Conservation (phyloP, 148 eudicot species). For the Chenopodium berlandieri region DNA sequence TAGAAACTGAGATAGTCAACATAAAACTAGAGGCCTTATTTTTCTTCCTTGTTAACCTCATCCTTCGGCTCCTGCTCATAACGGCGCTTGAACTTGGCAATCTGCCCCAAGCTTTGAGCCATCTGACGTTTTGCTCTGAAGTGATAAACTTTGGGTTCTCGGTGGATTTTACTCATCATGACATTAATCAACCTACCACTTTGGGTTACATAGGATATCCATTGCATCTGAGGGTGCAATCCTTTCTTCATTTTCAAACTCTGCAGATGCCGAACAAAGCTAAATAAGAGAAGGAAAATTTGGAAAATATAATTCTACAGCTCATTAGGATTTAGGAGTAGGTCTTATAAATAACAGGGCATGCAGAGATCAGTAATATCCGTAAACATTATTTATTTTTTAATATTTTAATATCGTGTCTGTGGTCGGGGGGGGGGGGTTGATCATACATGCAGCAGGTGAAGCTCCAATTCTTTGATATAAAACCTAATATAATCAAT, state of each 20-base stretch:
- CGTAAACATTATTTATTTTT: too few relatives aligned
- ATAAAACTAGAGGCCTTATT: slow-evolving; percentile 18
- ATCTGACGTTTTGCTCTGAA: slow-evolving; percentile 72
- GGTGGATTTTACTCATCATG: slow-evolving; percentile 82
- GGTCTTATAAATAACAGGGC: background rate
- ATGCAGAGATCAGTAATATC: background rate
- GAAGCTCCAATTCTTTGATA: background rate
- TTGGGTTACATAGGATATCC: slow-evolving; percentile 71
- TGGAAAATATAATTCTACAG: background rate
- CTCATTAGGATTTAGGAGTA: background rate
- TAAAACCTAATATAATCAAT: background rate
- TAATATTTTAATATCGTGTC: too few relatives aligned
- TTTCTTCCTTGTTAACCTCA: slow-evolving; percentile 46
- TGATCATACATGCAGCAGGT: background rate
- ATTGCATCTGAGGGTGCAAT: slow-evolving; percentile 73
- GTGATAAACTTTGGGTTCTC: slow-evolving; percentile 80
- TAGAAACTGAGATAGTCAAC: background rate
- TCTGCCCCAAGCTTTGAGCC: slow-evolving; percentile 73
- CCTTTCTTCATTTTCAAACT: slow-evolving; percentile 58
- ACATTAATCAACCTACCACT: slow-evolving; percentile 64
- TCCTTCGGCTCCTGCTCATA: slow-evolving; percentile 39
- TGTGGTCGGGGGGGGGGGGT: background rate
- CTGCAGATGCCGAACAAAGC: slow-evolving; percentile 4
- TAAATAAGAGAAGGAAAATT: background rate
- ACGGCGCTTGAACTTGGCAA: slow-evolving; percentile 80